phyloP scores from a whole-genome alignment of 140 eudicot genomes.

The Senecio squalidus region DNA sequence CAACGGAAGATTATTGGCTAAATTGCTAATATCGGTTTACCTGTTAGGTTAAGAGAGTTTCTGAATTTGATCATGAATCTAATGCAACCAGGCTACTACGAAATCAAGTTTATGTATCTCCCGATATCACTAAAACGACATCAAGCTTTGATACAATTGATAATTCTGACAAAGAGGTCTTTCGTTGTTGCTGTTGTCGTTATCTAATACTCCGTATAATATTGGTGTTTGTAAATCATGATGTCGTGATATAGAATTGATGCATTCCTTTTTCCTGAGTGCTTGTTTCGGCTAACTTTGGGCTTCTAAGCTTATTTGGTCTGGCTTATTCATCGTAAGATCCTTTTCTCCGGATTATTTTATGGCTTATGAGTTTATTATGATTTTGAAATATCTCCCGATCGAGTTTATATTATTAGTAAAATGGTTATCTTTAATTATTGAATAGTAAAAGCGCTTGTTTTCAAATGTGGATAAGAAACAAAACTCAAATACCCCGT shows the following conservation, averaged over 20 bases:
- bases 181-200: constrained; percentile 48
- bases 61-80: constrained; percentile 67
- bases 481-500: too few relatives aligned
- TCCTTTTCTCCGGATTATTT: too few relatives aligned
- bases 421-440: too few relatives aligned
- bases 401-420: too few relatives aligned
- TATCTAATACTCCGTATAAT: constrained; percentile 42
- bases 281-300: too few relatives aligned
- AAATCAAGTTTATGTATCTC: constrained; percentile 56
- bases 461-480: too few relatives aligned
- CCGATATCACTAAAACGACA: constrained; percentile 62
- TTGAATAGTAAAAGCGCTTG: too few relatives aligned
- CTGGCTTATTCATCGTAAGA: too few relatives aligned
- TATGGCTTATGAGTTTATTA: too few relatives aligned
- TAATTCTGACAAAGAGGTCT: constrained; percentile 39
- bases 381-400: too few relatives aligned
- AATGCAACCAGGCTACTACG: constrained; percentile 63
- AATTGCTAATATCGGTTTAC: constrained; percentile 46
- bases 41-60: constrained; percentile 62
- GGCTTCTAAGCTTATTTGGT: too few relatives aligned
- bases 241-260: constrained; percentile 86
- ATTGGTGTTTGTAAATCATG: constrained; percentile 80
- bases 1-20: constrained; percentile 62
- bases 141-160: constrained; percentile 31
- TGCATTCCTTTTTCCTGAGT: constrained; percentile 73